Conservation (phyloP, 192 early-diverging fungal genomes). For the Backusella tarrabulga region DNA sequence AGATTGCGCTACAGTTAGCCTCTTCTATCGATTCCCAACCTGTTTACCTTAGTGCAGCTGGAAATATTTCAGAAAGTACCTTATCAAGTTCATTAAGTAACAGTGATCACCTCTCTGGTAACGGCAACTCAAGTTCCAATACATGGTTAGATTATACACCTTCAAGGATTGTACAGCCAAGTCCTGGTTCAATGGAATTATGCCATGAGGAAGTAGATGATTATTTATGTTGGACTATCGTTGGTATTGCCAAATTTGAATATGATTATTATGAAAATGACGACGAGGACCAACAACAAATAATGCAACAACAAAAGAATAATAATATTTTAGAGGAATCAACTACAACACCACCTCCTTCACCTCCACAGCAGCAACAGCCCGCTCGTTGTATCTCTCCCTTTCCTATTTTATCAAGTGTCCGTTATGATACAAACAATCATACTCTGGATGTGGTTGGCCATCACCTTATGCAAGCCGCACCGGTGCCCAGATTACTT, state of each 20-base stretch:
- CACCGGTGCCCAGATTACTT: constrained; percentile 27
- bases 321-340: not conserved
- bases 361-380: constrained; percentile 7
- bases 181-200: not conserved
- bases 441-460: constrained; percentile 43
- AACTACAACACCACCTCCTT: constrained; percentile 34
- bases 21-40: constrained; percentile 25
- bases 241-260: constrained; percentile 66
- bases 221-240: constrained; percentile 84
- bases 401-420: constrained; percentile 37
- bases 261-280: constrained; percentile 18
- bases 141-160: constrained; percentile 25
- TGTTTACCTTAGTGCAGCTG: constrained; percentile 35
- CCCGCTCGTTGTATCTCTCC: constrained; percentile 22
- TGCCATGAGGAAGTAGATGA: constrained; percentile 60
- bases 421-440: constrained; percentile 37
- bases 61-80: constrained; percentile 21
- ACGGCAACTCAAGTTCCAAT: not conserved
- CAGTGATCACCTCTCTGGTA: not conserved
- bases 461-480: constrained; percentile 40
- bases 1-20: constrained; percentile 62
- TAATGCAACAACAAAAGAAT: not conserved
- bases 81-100: not conserved
- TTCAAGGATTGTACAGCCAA: constrained; percentile 13
- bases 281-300: not conserved